Conservation (phyloP, 1,139 yeast genomes). For the Chernovozyma sophiae-reginae region DNA sequence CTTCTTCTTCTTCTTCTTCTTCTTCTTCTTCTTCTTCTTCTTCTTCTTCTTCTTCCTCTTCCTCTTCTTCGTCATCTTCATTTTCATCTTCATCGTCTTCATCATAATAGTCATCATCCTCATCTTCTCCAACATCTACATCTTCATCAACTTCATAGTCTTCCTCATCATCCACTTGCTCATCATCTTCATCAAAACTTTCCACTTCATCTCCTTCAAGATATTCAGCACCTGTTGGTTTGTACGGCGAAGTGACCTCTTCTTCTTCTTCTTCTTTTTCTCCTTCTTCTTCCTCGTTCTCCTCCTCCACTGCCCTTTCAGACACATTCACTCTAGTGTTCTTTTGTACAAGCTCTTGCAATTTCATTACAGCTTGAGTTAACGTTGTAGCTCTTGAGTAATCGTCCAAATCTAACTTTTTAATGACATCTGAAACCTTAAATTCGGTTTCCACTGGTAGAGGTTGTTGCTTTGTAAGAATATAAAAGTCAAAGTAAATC, state of each 20-base stretch:
- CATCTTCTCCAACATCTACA: slow-evolving; percentile 16
- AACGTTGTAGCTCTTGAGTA: slow-evolving; percentile 36
- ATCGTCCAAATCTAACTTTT: slow-evolving; percentile 15
- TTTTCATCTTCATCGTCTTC: too few relatives aligned
- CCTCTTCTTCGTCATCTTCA: too few relatives aligned
- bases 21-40: too few relatives aligned
- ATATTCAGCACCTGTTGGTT: slow-evolving; percentile 6
- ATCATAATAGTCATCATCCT: too few relatives aligned
- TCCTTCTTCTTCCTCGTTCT: slow-evolving; percentile 7
- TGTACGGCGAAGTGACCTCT: slow-evolving; percentile 1
- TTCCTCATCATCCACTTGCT: slow-evolving; percentile 16
- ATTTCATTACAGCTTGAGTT: slow-evolving; percentile 36
- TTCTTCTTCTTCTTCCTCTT: too few relatives aligned
- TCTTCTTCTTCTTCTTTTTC: slow-evolving; percentile 9
- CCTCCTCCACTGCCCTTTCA: slow-evolving; percentile 7
- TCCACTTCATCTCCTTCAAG: slow-evolving; percentile 9
- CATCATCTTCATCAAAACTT: slow-evolving; percentile 10
- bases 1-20: slow-evolving; percentile 10
- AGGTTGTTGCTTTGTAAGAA: slow-evolving; percentile 60
- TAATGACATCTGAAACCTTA: slow-evolving; percentile 44
- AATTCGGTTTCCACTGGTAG: slow-evolving; percentile 65
- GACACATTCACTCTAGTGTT: slow-evolving; percentile 9
- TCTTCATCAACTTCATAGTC: slow-evolving; percentile 14
- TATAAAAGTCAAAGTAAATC: slow-evolving; percentile 69
- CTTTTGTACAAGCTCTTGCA: slow-evolving; percentile 25